Base-by-base conservation (phyloP, 2,329 filamentous ascomycete genomes). In the Rhinocladiella similis region DNA sequence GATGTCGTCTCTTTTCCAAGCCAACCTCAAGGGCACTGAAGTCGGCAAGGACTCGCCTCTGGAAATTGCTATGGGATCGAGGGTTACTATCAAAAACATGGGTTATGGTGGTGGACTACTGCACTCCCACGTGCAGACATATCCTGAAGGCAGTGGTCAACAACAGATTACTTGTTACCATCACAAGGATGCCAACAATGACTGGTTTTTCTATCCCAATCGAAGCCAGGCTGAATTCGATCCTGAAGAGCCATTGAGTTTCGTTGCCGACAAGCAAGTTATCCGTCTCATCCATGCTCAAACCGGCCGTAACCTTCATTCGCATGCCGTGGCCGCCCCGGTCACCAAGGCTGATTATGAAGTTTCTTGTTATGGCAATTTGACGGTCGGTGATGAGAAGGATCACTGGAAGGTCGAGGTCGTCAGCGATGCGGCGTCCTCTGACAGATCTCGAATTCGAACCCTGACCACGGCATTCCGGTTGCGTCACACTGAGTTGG, bases 161-260 rank as follows among this genome's bases (percentile, higher is more conserved):
- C 95, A 99, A 75, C 94, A 99, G 73, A 87, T 99, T 60, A 99
- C 94, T 61, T 99, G 95, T 80, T 99, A 99, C 76, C 94, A 99
- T 76, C 94, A 99, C 81, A 99, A 99, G 74, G 94, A 99, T 79
- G 83, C 93, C 72, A 99, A 99, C 83, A 99, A 99, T 73, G 94
- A 99, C 73, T 99, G 94, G 94, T 96, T 95, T 77, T 92, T 99
- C 76, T 97, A 97, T 73, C 94, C 94, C 22, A 96, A 93, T 77
- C 90, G 95, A 61, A 75, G 80, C 52, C 84, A 96, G 57, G 75
- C 82, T 20, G 87, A 89, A 16, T 96, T 86, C 68, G 81, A 92
- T 66, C 75, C 84, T 3, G 85, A 90, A 57, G 85, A 78, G n/a
- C 84, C 88, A 35, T 80, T 90, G 60, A 79, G 79, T 61, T 96